phyloP scores from a whole-genome alignment of 805 yeast species.

The Ogataea populi-albae region DNA sequence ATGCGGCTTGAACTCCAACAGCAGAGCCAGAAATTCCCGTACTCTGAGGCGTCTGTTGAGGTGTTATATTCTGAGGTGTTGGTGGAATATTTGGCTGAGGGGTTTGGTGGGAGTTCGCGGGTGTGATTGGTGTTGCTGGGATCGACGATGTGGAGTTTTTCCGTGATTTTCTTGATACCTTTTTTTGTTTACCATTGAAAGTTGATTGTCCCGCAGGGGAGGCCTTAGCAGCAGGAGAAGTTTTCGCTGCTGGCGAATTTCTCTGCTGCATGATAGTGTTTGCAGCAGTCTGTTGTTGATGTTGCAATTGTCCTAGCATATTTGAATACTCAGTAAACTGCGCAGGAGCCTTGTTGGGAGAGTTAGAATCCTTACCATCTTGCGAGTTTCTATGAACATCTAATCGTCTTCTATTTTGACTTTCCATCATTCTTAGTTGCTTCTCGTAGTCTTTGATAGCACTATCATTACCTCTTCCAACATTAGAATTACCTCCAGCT shows the following conservation, averaged over 20 bases:
- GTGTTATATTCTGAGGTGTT: slow-evolving; percentile 21
- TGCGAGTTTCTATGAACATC: slow-evolving; percentile 47
- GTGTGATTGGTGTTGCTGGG: slow-evolving; percentile 35
- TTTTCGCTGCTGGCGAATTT: slow-evolving; percentile 17
- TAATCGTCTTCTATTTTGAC: slow-evolving; percentile 68
- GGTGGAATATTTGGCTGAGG: slow-evolving; percentile 25
- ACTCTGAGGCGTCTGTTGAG: slow-evolving; percentile 17
- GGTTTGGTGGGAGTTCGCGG: slow-evolving; percentile 29
- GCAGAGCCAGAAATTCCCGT: slow-evolving; percentile 6
- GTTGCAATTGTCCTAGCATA: slow-evolving; percentile 23
- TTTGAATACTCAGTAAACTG: slow-evolving; percentile 24
- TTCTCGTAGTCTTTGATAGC: slow-evolving; percentile 81
- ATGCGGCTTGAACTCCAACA: slow-evolving; percentile 6
- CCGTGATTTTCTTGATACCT: slow-evolving; percentile 24
- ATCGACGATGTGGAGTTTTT: slow-evolving; percentile 27
- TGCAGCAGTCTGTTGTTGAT: slow-evolving; percentile 14
- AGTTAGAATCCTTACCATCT: slow-evolving; percentile 15
- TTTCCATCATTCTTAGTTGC: slow-evolving; percentile 71
- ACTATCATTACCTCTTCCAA: slow-evolving; percentile 32
- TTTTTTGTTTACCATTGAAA: slow-evolving; percentile 16
- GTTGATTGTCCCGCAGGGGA: slow-evolving; percentile 12
- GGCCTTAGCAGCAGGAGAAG: slow-evolving; percentile 15
- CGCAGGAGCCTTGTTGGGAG: slow-evolving; percentile 14
- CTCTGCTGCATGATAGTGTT: slow-evolving; percentile 15
- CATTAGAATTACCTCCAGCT: slow-evolving; percentile 16